A percentile compares a stretch with the other conserved stretches of the same genome.
Evolutionary conservation across 768 basidiomycete species (phyloP).

Genomic region (Boletus insuetus): DNA sequence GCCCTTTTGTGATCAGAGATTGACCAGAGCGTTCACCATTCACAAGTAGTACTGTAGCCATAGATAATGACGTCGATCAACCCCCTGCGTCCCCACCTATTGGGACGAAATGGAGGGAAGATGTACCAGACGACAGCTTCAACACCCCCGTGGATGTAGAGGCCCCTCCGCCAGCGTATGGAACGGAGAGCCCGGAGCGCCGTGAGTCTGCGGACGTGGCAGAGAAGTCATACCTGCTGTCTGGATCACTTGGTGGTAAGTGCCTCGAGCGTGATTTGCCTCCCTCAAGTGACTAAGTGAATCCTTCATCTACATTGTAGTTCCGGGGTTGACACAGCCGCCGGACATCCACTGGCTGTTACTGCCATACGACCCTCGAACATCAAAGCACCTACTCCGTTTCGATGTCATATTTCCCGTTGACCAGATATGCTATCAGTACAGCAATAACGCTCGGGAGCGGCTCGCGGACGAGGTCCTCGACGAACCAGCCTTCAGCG

Average conservation of each 20-base stretch:
- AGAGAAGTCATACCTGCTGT: neutral
- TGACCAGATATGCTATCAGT: conserved; percentile 28
- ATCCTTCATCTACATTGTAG: neutral
- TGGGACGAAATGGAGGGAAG: neutral
- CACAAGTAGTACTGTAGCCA: neutral
- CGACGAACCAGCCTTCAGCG: conserved; percentile 40
- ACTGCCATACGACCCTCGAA: conserved; percentile 35
- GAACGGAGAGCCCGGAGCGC: too few relatives aligned
- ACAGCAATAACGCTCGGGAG: conserved; percentile 15
- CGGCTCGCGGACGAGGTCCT: conserved; percentile 35
- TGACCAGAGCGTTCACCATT: neutral
- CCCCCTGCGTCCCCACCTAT: neutral
- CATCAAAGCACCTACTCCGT: conserved; percentile 34
- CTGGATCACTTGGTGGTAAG: neutral
- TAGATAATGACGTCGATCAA: neutral
- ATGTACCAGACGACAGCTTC: neutral
- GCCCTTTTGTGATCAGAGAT: neutral
- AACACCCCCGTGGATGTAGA: neutral
- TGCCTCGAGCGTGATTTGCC: neutral
- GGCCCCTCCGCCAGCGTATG: neutral
- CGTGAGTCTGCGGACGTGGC: neutral
- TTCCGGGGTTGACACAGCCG: neutral
- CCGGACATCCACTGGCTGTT: conserved; percentile 44
- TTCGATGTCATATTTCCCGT: conserved; percentile 48
- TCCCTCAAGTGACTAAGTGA: too few relatives aligned